A percentile compares a stretch with the other conserved stretches of the same genome.
Conservation (phyloP, 805 yeast genomes). For the Starmerella vitae region DNA sequence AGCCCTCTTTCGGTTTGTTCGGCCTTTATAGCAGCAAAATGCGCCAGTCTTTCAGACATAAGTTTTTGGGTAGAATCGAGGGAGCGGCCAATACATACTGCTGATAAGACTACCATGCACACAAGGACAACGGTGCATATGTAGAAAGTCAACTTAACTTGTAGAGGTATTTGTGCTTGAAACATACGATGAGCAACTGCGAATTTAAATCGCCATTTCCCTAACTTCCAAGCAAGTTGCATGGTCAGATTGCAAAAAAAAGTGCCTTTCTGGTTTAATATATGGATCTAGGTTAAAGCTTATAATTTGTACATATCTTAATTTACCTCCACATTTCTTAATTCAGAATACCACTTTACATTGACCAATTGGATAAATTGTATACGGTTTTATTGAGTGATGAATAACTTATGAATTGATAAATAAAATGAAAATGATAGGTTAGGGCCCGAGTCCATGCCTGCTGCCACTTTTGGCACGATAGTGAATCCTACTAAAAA, state of each 20-base stretch:
- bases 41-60: slow-evolving; percentile 14
- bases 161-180: slow-evolving; percentile 13
- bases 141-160: slow-evolving; percentile 18
- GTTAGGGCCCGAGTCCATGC: no score
- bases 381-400: no score
- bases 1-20: slow-evolving; percentile 12
- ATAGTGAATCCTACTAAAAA: slow-evolving; percentile 19
- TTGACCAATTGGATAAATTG: no score
- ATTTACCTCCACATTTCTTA: no score
- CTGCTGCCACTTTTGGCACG: slow-evolving; percentile 15
- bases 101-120: slow-evolving; percentile 12
- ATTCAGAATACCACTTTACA: no score
- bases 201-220: slow-evolving; percentile 4
- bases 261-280: no score
- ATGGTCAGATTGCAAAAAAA: no score
- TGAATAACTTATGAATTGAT: no score
- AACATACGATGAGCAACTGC: background rate
- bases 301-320: no score
- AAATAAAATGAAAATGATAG: no score
- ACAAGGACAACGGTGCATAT: slow-evolving; percentile 13
- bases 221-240: no score
- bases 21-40: slow-evolving; percentile 16
- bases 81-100: slow-evolving; percentile 11
- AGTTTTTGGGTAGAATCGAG: slow-evolving; percentile 12
- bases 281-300: no score